Base-by-base conservation (phyloP, 192 early-diverging fungal genomes). In the Linderina pennispora region DNA sequence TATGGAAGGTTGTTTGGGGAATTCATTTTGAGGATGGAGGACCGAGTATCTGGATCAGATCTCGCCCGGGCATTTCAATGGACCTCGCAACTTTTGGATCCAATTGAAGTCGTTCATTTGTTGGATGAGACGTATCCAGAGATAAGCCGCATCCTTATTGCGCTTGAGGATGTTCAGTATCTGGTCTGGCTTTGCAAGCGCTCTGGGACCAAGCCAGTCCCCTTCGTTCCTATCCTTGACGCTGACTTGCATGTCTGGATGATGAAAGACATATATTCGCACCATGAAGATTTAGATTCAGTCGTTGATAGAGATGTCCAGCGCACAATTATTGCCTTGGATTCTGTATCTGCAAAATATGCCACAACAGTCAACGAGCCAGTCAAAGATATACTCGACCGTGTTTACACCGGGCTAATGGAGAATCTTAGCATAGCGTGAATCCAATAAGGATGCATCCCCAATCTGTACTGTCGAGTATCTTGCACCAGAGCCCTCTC, bases 121-220 rank as follows among this genome's bases (percentile, higher is more conserved):
- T 9, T 74, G 1, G 8, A 18, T 0, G 26, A 34, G 5, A 9
- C 4, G 9, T 74, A 62, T 22, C 55, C 70, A 0, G 40, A 24
- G n/a, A n/a, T n/a, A n/a, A n/a, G n/a, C n/a, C n/a, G n/a, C n/a
- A n/a, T n/a, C n/a, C n/a, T 55, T 14, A 5, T 74, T 3, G 13
- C 42, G 0, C 55, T 58, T 0, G 70, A 66, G 10, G 70, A 74
- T 11, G 50, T 55, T 0, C 44, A 52, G 26, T 66, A 48, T n/a
- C 62, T 74, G 34, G 16, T 58, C 7, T 13, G 23, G 20, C 39
- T 48, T 26, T 67, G 72, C 48, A 58, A 83, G 38, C 81, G 80
- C 0, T 37, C 83, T 34, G 83, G 83, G 18, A 84, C 88, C 52
- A 93, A 92, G 71, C 94, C 89, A 10, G 83, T 88, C 8, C 87